phyloP scores from a whole-genome alignment of 2,329 filamentous ascomycete genomes.

The Aspergillus fumigatiaffinis region DNA sequence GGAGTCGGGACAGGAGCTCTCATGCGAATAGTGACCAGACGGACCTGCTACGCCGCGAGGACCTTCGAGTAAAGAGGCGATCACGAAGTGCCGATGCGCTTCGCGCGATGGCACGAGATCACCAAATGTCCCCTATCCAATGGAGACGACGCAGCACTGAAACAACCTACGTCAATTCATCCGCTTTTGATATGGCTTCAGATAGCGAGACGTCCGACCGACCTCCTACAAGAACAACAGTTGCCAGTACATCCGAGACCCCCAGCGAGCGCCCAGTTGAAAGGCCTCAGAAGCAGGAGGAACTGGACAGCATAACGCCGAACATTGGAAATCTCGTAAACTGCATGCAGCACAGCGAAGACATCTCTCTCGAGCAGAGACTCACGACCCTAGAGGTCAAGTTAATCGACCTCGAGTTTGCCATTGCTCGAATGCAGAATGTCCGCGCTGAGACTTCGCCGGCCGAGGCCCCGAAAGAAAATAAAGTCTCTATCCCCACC shows the following conservation, averaged over 20 bases:
- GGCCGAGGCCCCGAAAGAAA: conserved; percentile 11
- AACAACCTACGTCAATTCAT: conserved; percentile 33
- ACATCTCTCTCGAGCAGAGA: conserved; percentile 42
- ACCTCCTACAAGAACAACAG: conserved; percentile 26
- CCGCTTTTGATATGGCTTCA: conserved; percentile 26
- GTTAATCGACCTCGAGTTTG: conserved; percentile 48
- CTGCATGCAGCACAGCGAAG: conserved; percentile 39
- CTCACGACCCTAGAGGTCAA: conserved; percentile 50
- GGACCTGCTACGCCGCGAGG: conserved; percentile 14
- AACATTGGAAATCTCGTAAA: conserved; percentile 38
- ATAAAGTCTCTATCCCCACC: conserved; percentile 13
- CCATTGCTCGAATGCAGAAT: conserved; percentile 46
- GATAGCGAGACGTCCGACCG: conserved; percentile 24
- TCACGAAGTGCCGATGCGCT: conserved; percentile 44
- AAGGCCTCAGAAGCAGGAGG: conserved; percentile 12
- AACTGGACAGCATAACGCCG: conserved; percentile 24
- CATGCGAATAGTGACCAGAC: conserved; percentile 15
- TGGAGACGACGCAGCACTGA: conserved; percentile 42
- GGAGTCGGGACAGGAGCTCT: conserved; percentile 9
- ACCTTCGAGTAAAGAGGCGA: conserved; percentile 36
- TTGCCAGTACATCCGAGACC: conserved; percentile 23
- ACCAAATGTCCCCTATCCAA: conserved; percentile 38
- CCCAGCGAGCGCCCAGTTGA: conserved; percentile 19
- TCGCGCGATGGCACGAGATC: conserved; percentile 30
- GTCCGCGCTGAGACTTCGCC: conserved; percentile 18